A percentile compares a stretch with the other conserved stretches of the same genome.
These are phyloP conservation scores for Penicillium hordei DNA, from an alignment of 2,329 filamentous ascomycete species.

Conservation along the genomic window DNA sequence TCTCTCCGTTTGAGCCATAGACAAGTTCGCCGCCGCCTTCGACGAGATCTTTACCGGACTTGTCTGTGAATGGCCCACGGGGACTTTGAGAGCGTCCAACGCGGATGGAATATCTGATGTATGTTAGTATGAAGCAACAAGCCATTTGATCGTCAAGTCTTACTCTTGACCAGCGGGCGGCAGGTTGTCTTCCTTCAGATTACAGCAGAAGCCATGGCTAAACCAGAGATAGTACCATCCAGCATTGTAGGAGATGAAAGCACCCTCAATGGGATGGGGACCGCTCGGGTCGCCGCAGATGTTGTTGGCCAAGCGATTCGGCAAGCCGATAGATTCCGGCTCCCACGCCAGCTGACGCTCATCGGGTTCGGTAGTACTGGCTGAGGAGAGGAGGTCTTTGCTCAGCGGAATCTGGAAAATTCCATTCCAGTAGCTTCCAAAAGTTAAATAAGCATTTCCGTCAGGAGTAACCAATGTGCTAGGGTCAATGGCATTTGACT, in stretches of 20 bases:
- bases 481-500: slow-evolving; percentile 62
- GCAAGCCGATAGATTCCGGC: slow-evolving; percentile 20
- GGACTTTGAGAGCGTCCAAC: slow-evolving; percentile 59
- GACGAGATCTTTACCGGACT: slow-evolving; percentile 54
- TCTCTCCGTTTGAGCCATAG: slow-evolving; percentile 58
- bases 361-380: slow-evolving; percentile 23
- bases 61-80: slow-evolving; percentile 57
- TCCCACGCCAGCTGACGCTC: slow-evolving; percentile 33
- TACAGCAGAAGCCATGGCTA: slow-evolving; percentile 37
- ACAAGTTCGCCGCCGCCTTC: slow-evolving; percentile 61
- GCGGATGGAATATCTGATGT: slow-evolving; percentile 58
- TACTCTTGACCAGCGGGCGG: slow-evolving; percentile 57
- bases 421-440: slow-evolving; percentile 68
- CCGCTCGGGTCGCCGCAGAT: slow-evolving; percentile 33
- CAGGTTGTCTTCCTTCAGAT: slow-evolving; percentile 27
- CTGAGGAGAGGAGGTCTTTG: slow-evolving; percentile 25
- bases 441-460: slow-evolving; percentile 53
- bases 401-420: slow-evolving; percentile 61
- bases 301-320: slow-evolving; percentile 23
- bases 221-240: slow-evolving; percentile 39
- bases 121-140: slow-evolving; percentile 1
- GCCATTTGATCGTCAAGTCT: not conserved
- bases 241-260: slow-evolving; percentile 30
- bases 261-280: slow-evolving; percentile 35
- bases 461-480: slow-evolving; percentile 48